These are phyloP conservation scores for Phytophthora tubulina DNA, from an alignment of 352 stramenopile genomes.

Conservation along the genomic window DNA sequence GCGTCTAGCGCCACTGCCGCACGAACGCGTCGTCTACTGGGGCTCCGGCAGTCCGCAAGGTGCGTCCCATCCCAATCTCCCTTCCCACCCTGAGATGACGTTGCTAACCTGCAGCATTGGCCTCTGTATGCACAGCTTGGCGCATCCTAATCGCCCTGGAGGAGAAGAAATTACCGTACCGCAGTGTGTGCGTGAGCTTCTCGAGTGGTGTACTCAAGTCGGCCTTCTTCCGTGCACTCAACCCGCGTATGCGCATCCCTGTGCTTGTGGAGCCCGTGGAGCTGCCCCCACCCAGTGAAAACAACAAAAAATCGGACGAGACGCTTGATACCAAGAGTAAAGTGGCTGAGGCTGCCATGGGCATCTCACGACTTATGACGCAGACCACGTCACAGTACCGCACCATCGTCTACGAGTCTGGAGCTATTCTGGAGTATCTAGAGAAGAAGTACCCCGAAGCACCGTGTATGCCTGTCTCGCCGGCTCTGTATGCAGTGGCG, in stretches of 20 bases:
- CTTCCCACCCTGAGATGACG: conserved; percentile 1
- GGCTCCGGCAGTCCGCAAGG: conserved; percentile 85
- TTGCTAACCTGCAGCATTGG: neutral
- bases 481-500: conserved; percentile 68
- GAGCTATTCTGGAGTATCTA: conserved; percentile 85
- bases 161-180: conserved; percentile 81
- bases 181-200: conserved; percentile 86
- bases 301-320: neutral
- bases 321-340: conserved; percentile 27
- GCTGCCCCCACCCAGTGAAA: neutral
- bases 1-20: conserved; percentile 56
- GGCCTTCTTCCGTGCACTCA: conserved; percentile 77
- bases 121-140: conserved; percentile 56
- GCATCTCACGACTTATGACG: conserved; percentile 49
- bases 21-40: conserved; percentile 88
- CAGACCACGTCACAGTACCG: conserved; percentile 47
- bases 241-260: conserved; percentile 84
- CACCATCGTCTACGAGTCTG: conserved; percentile 80
- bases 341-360: conserved; percentile 43
- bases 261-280: conserved; percentile 79
- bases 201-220: conserved; percentile 86
- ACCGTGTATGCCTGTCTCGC: conserved; percentile 60
- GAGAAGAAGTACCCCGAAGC: conserved; percentile 66
- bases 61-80: conserved; percentile 23
- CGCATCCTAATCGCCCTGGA: conserved; percentile 85